These are phyloP conservation scores for Calycina marina DNA, from an alignment of 2,329 filamentous ascomycete genomes.

Conservation along the genomic window DNA sequence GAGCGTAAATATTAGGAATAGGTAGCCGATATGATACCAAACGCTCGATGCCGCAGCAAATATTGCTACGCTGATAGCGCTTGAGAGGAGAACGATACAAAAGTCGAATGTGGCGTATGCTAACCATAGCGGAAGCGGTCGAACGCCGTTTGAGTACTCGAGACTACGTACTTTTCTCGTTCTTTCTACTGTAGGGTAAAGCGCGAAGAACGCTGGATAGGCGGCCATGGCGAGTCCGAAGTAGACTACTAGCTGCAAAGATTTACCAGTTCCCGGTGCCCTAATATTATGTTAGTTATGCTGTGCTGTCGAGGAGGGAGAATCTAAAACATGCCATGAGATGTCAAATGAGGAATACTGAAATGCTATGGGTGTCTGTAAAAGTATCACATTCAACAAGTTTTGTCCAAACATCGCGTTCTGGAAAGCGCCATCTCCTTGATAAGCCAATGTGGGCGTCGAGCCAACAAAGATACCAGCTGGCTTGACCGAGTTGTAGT, in stretches of 20 bases:
- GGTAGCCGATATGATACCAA: conserved; percentile 68
- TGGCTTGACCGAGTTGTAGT: conserved; percentile 55
- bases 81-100: conserved; percentile 50
- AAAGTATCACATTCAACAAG: conserved; percentile 48
- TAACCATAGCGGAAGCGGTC: conserved; percentile 68
- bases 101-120: conserved; percentile 77
- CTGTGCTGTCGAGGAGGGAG: too few relatives aligned
- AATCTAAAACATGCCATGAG: too few relatives aligned
- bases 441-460: conserved; percentile 55
- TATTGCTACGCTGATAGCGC: conserved; percentile 51
- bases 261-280: conserved; percentile 52
- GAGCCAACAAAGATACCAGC: conserved; percentile 70
- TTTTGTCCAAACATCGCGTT: conserved; percentile 50
- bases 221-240: conserved; percentile 64
- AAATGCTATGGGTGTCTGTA: conserved; percentile 54
- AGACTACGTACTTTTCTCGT: conserved; percentile 66
- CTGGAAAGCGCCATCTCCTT: conserved; percentile 43
- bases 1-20: conserved; percentile 68
- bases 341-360: conserved; percentile 63
- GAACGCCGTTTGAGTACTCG: conserved; percentile 84
- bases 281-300: too few relatives aligned
- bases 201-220: conserved; percentile 73
- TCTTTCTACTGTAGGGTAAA: conserved; percentile 80
- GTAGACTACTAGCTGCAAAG: conserved; percentile 68
- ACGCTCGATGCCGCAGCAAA: conserved; percentile 49